Evolutionary conservation across 75 land plant genomes (phyloP), one percentile per base, ranked within the genome.

Genomic region (Isoetes taiwanensis): DNA sequence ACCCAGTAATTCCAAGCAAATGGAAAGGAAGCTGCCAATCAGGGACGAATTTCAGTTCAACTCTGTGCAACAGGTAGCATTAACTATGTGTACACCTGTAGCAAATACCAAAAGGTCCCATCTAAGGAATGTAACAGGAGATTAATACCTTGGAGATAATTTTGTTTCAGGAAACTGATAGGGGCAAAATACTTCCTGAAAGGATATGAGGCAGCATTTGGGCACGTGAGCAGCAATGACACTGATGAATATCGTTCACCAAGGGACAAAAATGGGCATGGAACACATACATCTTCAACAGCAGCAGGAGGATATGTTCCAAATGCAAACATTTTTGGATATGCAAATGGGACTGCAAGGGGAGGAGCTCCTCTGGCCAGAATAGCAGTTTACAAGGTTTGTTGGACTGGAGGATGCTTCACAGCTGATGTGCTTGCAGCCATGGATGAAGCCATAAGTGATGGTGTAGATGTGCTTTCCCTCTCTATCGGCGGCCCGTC

Each of bases 291-390:
- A 3, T 64, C 82, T 0, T 76, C 82, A 2, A 85, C 80, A 6
- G 79, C 77, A 3, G 82, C 41, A 1, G 90, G 86, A 10, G 42
- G 61, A 2, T 17, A 43, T 37, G 80, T 84, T 2, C 59, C 34
- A 21, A 55, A 54, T 27, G 76, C 74, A 68, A 78, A 71, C 38
- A 78, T 66, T 25, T 59, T 61, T 28, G 89, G 94, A 0, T 65
- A 73, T 28, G 94, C 76, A 25, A 34, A 64, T 12, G 89, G 94
- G 32, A 76, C 69, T 41, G 89, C 84, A 3, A 69, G 76, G 34
- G 94, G 94, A 52, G 85, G 84, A 17, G 94, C 89, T 16, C 89
- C 94, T 1, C 57, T 61, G 72, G 77, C 89, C 14, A 71, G 94
- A 46, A 69, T 84, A 55, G 94, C 85, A 27, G 75, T 70, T 1